Base-by-base conservation (phyloP, 1,284 basidiomycete species). In the Ceratobasidium sp. region DNA sequence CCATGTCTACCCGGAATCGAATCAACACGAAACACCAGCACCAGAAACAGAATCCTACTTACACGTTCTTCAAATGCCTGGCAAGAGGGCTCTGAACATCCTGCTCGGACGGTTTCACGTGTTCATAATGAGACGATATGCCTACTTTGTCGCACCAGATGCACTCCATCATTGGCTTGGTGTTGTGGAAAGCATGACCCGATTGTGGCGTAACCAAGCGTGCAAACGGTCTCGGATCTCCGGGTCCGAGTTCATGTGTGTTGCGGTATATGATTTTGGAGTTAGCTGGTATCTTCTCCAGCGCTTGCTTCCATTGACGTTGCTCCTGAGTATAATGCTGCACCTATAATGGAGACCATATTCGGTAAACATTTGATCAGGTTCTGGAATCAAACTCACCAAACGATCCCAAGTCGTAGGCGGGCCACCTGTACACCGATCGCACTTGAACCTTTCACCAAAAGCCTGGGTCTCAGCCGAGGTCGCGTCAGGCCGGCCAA, bases 361-460 rank as follows among this genome's bases (percentile, higher is more conserved):
- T 33, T 33, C 33, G 33, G 33, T 4, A 33, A 33, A 33, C 2
- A 4, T 33, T 33, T 33, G 33, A 33, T 33, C 33, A 4, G 33
- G 33, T 33, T 33, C 33, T 33, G 33, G 33, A 20, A 64, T 15
- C 4, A 56, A 56, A 64, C 62, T 64, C 33, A 64, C 62, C 33
- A 64, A 42, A 15, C 44, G 15, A 23, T 44, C 44, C 62, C 62
- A 64, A 42, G 38, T 20, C 38, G 3, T 12, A 3, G 33, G 23
- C 20, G 15, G 17, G 15, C 13, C 26, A 23, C 44, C 62, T 20
- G 38, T 38, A 44, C 67, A 69, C 12, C 67, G 7, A 15, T 38
- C 67, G 42, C 67, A 69, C 52, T 40, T 0, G 56, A 69, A 69
- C 33, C 50, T 13, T 38, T 10, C 23, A 6, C 67, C 67, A 10